Evolutionary conservation across 352 stramenopile species (phyloP), one percentile per base, ranked within the genome.

Genomic region (Phytophthora palmivora): DNA sequence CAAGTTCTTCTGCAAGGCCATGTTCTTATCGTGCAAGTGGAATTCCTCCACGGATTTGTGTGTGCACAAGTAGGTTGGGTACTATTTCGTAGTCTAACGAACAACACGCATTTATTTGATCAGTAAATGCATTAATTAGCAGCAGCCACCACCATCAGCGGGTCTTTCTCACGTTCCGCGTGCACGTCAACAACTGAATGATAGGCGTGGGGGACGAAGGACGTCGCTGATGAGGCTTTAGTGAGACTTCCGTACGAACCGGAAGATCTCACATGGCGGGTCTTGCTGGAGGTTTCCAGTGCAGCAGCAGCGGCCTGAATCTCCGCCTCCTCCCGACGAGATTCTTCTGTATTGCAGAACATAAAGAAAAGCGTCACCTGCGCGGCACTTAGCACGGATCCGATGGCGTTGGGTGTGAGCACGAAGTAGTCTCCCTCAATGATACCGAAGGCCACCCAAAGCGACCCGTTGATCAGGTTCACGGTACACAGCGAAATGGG

Each of bases 331-430:
- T 72, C 63, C 6, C 6, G 50, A 16, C 51, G 51, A 30, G 63
- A 67, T 45, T 72, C 63, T 11, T 63, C 45, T 6, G 64, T 73
- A 43, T 50, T 58, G 53, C 63, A 58, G 59, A 77, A 85, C 6
- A 63, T 73, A 7, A 79, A 70, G 50, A 78, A 88, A 10, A 88
- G 58, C 19, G 67, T 32, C 26, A 85, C 42, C 22, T 88, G 78
- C 5, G 61, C 60, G 14, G 67, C 34, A 38, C 79, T 76, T 2
- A 88, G 54, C 33, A 67, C 58, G 11, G 63, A 76, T 4, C 78
- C 79, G 33, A 83, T 69, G 10, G 72, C 66, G 18, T 72, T 84
- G 12, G 74, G 71, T 3, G 58, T 70, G 15, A 83, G 56, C 28
- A 86, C 70, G 38, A 74, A 77, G 26, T 63, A 67, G 47, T 88